Conservation (phyloP, 176 grass and related monocot species). For the Microstegium vimineum region DNA sequence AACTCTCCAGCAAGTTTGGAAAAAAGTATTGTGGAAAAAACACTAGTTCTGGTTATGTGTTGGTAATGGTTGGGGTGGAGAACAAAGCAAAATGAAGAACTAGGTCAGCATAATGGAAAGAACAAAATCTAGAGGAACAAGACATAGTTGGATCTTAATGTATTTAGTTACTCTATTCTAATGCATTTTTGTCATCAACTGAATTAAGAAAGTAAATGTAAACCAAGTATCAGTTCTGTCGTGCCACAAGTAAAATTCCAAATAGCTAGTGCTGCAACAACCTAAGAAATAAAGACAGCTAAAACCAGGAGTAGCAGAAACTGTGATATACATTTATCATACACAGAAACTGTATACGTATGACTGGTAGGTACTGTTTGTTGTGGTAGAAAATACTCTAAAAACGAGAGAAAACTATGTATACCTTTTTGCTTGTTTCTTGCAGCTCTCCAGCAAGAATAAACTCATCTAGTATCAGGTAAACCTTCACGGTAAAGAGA, state of each 20-base stretch:
- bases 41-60: neutral
- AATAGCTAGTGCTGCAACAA: neutral
- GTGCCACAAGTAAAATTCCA: neutral
- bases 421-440: conserved; percentile 96
- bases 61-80: neutral
- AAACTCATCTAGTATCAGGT: conserved; percentile 94
- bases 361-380: neutral
- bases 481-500: conserved; percentile 49
- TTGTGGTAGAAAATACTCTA: neutral
- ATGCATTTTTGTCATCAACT: neutral
- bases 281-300: neutral
- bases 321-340: neutral
- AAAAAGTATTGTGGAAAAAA: neutral
- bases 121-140: neutral
- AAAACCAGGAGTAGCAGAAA: neutral
- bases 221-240: neutral
- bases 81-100: neutral
- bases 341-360: neutral
- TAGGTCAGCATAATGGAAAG: neutral
- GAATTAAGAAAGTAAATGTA: neutral
- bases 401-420: neutral
- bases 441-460: conserved; percentile 95
- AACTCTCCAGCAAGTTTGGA: neutral
- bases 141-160: neutral
- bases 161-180: neutral